A percentile compares a stretch with the other conserved stretches of the same genome.
Evolutionary conservation across 1,139 yeast species (phyloP).

Genomic region (Williopsis jadinii): DNA sequence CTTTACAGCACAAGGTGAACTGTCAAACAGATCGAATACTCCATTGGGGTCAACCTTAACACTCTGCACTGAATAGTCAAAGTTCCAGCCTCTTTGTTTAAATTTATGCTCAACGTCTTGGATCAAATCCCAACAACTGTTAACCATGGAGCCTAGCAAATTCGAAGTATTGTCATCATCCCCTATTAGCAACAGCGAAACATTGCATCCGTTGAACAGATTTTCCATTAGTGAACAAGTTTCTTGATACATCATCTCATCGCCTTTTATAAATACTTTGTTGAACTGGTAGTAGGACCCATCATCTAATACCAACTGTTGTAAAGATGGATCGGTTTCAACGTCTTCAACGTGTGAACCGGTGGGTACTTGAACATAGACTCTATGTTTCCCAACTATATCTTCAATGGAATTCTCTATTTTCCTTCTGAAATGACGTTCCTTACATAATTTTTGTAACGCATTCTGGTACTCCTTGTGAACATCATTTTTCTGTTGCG

Average conservation of each 20-base stretch:
- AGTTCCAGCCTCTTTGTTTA: conserved; percentile 7
- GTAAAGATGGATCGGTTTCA: conserved; percentile 7
- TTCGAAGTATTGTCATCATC: conserved; percentile 3
- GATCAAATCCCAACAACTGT: conserved; percentile 2
- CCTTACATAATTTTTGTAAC: conserved; percentile 22
- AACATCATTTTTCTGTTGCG: conserved; percentile 1
- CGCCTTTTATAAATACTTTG: conserved; percentile 6
- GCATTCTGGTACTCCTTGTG: conserved; percentile 6
- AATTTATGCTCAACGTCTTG: conserved; percentile 10
- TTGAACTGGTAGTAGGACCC: conserved; percentile 5
- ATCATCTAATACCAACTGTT: conserved; percentile 1
- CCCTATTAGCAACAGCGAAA: conserved; percentile 10
- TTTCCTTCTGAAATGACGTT: conserved; percentile 30
- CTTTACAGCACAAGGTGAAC: conserved; percentile 5
- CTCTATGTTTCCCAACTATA: conserved; percentile 32
- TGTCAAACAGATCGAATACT: conserved; percentile 3
- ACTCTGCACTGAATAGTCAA: conserved; percentile 11
- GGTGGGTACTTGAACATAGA: conserved; percentile 23
- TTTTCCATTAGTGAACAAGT: conserved; percentile 12
- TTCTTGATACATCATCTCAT: conserved; percentile 12
- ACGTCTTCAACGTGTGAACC: neutral
- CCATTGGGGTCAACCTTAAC: conserved; percentile 11
- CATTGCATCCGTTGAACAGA: conserved; percentile 15
- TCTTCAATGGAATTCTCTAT: conserved; percentile 50
- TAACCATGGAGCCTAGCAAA: conserved; percentile 1